Evolutionary conservation across 1,284 basidiomycete species (phyloP).

Genomic region (Taiwanofungus camphoratus): DNA sequence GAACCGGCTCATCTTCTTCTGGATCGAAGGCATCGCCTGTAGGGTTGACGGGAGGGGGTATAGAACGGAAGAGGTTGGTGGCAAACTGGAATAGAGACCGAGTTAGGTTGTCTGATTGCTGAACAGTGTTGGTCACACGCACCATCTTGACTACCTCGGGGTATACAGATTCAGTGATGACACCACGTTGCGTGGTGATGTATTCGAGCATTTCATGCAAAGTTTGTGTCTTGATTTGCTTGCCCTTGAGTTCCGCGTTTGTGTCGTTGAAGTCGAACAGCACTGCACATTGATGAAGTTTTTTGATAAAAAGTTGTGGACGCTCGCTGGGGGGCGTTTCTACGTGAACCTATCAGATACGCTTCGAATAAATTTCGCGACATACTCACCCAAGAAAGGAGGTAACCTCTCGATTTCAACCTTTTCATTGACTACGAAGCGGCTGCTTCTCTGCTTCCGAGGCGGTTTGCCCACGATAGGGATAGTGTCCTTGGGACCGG

Average conservation of each 20-base stretch:
- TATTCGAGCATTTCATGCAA: conserved; percentile 99
- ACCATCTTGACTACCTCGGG: conserved; percentile 99
- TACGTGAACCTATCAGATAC: conserved; percentile 27
- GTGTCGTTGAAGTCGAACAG: conserved; percentile 99
- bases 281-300: conserved; percentile 94
- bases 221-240: conserved; percentile 98
- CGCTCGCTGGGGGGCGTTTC: conserved; percentile 90
- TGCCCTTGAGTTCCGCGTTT: conserved; percentile 91
- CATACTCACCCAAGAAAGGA: conserved; percentile 81
- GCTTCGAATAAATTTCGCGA: neutral
- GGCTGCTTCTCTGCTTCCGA: conserved; percentile 91
- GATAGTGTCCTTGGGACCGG: conserved; percentile 88
- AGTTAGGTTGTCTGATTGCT: conserved; percentile 1
- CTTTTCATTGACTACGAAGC: conserved; percentile 94
- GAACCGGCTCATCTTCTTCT: conserved; percentile 98
- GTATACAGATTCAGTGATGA: conserved; percentile 97
- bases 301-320: conserved; percentile 89
- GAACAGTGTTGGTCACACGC: conserved; percentile 24
- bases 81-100: conserved; percentile 62
- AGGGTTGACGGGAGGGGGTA: conserved; percentile 98
- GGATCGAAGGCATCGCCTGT: conserved; percentile 98
- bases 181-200: conserved; percentile 93
- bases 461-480: conserved; percentile 93
- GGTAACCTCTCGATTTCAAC: conserved; percentile 95
- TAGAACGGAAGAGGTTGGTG: conserved; percentile 97